Evolutionary conservation across 768 basidiomycete species (phyloP).

Genomic region (Neoboletus magnificus): DNA sequence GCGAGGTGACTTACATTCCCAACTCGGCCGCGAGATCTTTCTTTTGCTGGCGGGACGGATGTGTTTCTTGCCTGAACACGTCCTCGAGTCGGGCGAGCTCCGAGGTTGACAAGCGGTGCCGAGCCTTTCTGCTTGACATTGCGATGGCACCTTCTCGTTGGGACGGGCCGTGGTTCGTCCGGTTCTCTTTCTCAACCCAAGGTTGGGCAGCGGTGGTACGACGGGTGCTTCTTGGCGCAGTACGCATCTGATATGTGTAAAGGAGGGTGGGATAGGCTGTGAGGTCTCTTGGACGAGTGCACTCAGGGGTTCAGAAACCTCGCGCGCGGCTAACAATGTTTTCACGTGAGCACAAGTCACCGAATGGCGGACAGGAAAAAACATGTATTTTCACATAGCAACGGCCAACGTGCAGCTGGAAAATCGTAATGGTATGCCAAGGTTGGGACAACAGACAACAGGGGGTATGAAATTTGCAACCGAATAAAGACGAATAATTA

Average conservation of each 20-base stretch:
- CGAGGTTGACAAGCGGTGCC: constrained; percentile 36
- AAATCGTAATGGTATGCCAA: constrained; percentile 4
- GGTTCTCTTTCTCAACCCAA: constrained; percentile 18
- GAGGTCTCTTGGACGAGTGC: neutral
- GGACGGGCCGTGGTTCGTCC: neutral
- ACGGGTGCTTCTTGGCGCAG: constrained; percentile 27
- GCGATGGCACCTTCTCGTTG: neutral
- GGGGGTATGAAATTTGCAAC: neutral
- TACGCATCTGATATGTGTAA: constrained; percentile 24
- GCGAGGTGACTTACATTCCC: constrained; percentile 22
- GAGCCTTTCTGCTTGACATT: constrained; percentile 23
- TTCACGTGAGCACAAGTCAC: constrained; percentile 20
- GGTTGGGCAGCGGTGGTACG: constrained; percentile 11
- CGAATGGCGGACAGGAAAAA: neutral
- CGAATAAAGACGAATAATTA: constrained; percentile 33
- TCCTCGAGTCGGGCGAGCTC: constrained; percentile 29
- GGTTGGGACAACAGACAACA: constrained; percentile 11
- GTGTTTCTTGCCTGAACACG: constrained; percentile 26
- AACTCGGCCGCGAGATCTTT: constrained; percentile 27
- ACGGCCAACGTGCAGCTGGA: neutral
- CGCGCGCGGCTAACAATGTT: constrained; percentile 21
- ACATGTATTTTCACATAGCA: neutral
- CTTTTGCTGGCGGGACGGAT: constrained; percentile 31
- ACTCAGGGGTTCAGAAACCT: neutral
- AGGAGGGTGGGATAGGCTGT: constrained; percentile 26